Evolutionary conservation across 2,329 filamentous ascomycete species (phyloP).

Genomic region (Aspergillus pseudonomiae): DNA sequence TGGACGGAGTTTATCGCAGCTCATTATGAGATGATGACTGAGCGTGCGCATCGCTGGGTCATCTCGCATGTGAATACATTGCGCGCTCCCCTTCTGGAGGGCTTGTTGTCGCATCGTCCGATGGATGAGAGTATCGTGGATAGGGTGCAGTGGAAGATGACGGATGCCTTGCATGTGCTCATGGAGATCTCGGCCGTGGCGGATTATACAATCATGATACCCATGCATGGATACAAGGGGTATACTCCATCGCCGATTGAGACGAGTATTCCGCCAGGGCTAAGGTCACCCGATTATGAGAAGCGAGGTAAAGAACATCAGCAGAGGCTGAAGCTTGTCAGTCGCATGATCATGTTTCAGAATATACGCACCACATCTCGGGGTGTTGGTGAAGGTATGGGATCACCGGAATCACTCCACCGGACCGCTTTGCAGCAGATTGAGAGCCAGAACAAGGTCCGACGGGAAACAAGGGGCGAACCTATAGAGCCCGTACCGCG

Average conservation of each 20-base stretch:
- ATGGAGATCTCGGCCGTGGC: constrained; percentile 17
- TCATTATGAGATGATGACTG: constrained; percentile 27
- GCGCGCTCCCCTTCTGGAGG: constrained; percentile 16
- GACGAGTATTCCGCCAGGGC: neutral
- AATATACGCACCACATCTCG: neutral
- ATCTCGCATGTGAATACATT: constrained; percentile 19
- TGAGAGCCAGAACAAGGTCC: constrained; percentile 16
- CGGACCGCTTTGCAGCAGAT: constrained; percentile 1
- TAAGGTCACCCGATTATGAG: neutral
- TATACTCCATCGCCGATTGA: neutral
- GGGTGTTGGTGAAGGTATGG: neutral
- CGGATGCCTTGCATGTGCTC: constrained; percentile 18
- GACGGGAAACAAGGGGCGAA: constrained; percentile 17
- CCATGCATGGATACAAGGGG: constrained; percentile 30
- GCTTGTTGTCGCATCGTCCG: constrained; percentile 11
- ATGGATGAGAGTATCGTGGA: constrained; percentile 3
- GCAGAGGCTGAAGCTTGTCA: constrained; percentile 8
- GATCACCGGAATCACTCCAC: neutral
- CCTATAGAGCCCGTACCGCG: constrained; percentile 12
- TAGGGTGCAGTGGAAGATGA: constrained; percentile 19
- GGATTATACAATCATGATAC: constrained; percentile 27
- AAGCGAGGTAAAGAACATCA: neutral
- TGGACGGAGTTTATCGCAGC: constrained; percentile 27
- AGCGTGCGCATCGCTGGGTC: constrained; percentile 29
- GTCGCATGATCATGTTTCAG: neutral